phyloP scores from a whole-genome alignment of 164 flowering plant species.

The Berberis vulgaris region DNA sequence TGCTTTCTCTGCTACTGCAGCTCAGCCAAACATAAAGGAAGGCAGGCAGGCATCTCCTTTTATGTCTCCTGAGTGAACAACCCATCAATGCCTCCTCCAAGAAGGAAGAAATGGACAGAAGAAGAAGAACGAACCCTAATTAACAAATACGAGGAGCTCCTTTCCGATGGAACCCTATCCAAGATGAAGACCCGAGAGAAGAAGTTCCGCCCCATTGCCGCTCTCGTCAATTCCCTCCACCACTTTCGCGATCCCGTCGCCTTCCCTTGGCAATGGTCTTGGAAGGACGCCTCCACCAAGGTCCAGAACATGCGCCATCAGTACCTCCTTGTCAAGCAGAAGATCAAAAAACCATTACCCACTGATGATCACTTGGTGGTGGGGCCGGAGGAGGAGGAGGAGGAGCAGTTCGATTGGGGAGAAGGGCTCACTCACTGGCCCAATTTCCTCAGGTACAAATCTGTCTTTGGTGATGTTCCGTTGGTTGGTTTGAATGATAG shows the following conservation, averaged over 20 bases:
- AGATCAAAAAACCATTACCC: conserved; percentile 39
- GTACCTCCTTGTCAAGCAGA: conserved; percentile 82
- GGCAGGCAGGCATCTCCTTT: too few species aligned
- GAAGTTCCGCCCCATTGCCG: conserved; percentile 66
- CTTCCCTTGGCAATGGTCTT: conserved; percentile 87
- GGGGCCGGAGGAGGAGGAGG: conserved; percentile 14
- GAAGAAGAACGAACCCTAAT: conserved; percentile 85
- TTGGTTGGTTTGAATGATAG: conserved; percentile 19
- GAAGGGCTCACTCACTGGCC: conserved; percentile 84
- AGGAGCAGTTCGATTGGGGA: conserved; percentile 61
- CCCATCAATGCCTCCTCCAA: conserved; percentile 12
- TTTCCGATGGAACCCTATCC: conserved; percentile 51
- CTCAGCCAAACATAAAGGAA: too few species aligned
- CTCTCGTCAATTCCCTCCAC: conserved; percentile 61
- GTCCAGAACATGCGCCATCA: conserved; percentile 98
- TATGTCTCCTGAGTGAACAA: too few species aligned
- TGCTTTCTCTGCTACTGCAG: too few species aligned
- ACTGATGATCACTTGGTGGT: not conserved
- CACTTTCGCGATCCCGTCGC: conserved; percentile 52
- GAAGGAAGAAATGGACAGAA: conserved; percentile 92
- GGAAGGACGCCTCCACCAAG: conserved; percentile 91
- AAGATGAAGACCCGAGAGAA: conserved; percentile 86
- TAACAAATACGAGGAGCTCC: conserved; percentile 68
- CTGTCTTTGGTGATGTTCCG: conserved; percentile 77
- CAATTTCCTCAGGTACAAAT: conserved; percentile 76